Evolutionary conservation across 2,329 filamentous ascomycete species (phyloP).

Genomic region (Stachybotrys elegans): DNA sequence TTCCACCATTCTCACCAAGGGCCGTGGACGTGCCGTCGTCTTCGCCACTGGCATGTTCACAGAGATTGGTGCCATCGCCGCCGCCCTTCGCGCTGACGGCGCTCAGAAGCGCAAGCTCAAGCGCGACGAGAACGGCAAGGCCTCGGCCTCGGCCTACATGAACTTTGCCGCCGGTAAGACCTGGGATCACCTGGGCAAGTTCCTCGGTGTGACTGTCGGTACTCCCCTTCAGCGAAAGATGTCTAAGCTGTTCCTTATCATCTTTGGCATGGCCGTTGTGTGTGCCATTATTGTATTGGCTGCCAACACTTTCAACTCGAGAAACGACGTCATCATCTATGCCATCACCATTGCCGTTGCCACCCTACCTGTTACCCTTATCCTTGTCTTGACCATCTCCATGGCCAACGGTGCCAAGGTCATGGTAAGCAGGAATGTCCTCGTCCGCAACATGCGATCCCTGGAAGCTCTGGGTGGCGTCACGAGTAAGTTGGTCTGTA

Average conservation of each 20-base stretch:
- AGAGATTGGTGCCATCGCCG: slow-evolving; percentile 54
- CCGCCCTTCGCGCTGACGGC: slow-evolving; percentile 24
- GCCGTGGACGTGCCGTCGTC: slow-evolving; percentile 53
- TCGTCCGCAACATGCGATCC: slow-evolving; percentile 41
- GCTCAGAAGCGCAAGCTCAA: slow-evolving; percentile 6
- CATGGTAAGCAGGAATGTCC: slow-evolving; percentile 43
- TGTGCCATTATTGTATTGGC: slow-evolving; percentile 15
- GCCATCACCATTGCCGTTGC: slow-evolving; percentile 36
- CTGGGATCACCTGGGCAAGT: slow-evolving; percentile 21
- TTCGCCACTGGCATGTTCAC: slow-evolving; percentile 56
- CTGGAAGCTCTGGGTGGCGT: slow-evolving; percentile 47
- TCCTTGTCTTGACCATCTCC: slow-evolving; percentile 53
- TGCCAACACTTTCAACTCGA: slow-evolving; percentile 26
- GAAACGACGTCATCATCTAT: slow-evolving; percentile 32
- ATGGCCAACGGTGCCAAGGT: slow-evolving; percentile 46
- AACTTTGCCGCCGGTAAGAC: slow-evolving; percentile 2
- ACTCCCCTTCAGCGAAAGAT: slow-evolving; percentile 66
- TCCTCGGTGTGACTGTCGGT: slow-evolving; percentile 46
- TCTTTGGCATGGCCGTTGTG: slow-evolving; percentile 25
- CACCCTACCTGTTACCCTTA: slow-evolving; percentile 41
- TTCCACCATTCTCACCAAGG: slow-evolving; percentile 53
- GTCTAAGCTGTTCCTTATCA: slow-evolving; percentile 58
- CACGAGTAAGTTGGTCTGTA: slow-evolving; percentile 32
- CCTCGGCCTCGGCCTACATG: neutral
- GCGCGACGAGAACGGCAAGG: slow-evolving; percentile 1